These are phyloP conservation scores for Sequoiadendron giganteum DNA, from an alignment of 75 land plant species.

Conservation along the genomic window DNA sequence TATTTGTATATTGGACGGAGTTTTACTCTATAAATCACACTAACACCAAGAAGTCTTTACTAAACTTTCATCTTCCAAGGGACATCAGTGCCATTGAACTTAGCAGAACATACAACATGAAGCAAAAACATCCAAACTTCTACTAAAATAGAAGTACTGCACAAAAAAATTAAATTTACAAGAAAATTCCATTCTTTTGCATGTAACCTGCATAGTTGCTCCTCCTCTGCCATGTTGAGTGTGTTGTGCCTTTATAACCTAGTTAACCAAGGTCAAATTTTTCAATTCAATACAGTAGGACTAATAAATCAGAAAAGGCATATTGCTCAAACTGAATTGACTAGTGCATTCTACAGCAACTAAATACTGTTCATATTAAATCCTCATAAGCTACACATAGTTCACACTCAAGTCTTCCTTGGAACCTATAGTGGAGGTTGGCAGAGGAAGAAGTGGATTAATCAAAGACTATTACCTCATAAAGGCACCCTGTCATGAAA, in stretches of 20 bases:
- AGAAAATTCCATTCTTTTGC: background rate
- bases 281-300: background rate
- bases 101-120: background rate
- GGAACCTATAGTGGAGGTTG: background rate
- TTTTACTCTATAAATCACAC: background rate
- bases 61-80: background rate
- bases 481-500: constrained; percentile 29
- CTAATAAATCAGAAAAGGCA: background rate
- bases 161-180: background rate
- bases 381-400: background rate
- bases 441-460: background rate
- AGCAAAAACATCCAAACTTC: background rate
- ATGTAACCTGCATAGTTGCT: constrained; percentile 67
- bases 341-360: background rate
- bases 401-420: background rate
- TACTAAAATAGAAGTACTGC: background rate
- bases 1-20: background rate
- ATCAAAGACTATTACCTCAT: constrained; percentile 30
- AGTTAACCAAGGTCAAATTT: background rate
- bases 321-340: background rate
- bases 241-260: constrained; percentile 79
- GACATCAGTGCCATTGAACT: background rate
- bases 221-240: constrained; percentile 80
- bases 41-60: background rate
- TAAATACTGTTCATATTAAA: background rate